A percentile compares a stretch with the other conserved stretches of the same genome.
Evolutionary conservation across 2,329 filamentous ascomycete genomes (phyloP).

Genomic region (Fusarium veterinarium): DNA sequence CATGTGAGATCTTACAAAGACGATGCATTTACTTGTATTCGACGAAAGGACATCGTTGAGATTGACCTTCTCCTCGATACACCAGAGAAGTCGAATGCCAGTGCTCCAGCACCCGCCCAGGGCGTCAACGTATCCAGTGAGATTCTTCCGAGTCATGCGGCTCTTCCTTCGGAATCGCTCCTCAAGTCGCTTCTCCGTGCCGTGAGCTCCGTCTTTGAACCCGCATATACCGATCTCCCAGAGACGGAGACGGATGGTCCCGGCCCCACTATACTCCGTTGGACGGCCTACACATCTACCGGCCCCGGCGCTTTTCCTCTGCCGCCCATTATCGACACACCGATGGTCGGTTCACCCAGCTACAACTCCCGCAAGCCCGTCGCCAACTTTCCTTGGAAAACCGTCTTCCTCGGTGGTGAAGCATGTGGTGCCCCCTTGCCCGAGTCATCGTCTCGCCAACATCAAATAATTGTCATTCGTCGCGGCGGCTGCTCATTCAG

Average conservation of each 20-base stretch:
- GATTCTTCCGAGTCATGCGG: slow-evolving; percentile 10
- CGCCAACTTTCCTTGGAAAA: slow-evolving; percentile 72
- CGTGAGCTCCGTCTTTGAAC: slow-evolving; percentile 58
- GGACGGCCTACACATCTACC: slow-evolving; percentile 64
- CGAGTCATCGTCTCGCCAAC: slow-evolving; percentile 61
- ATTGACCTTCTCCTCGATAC: slow-evolving; percentile 68
- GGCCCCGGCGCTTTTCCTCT: slow-evolving; percentile 74
- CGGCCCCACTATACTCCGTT: slow-evolving; percentile 59
- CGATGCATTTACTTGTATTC: slow-evolving; percentile 83
- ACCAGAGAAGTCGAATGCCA: slow-evolving; percentile 43
- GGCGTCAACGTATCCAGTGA: slow-evolving; percentile 30
- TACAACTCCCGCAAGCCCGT: slow-evolving; percentile 53
- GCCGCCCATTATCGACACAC: slow-evolving; percentile 71
- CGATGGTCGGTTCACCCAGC: slow-evolving; percentile 55
- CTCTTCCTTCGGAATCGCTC: slow-evolving; percentile 53
- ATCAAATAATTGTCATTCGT: slow-evolving; percentile 85
- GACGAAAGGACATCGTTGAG: slow-evolving; percentile 79
- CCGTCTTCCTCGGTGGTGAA: slow-evolving; percentile 76
- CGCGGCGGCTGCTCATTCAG: slow-evolving; percentile 88
- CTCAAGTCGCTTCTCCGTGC: slow-evolving; percentile 60
- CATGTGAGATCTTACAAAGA: slow-evolving; percentile 82
- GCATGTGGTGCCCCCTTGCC: slow-evolving; percentile 71
- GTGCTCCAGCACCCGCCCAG: slow-evolving; percentile 30
- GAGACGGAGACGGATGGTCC: slow-evolving; percentile 45
- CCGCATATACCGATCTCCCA: slow-evolving; percentile 47